Evolutionary conservation across 169 alveolate species (phyloP), one percentile per base, ranked within the genome.

Genomic region (Nephromyces sp.): DNA sequence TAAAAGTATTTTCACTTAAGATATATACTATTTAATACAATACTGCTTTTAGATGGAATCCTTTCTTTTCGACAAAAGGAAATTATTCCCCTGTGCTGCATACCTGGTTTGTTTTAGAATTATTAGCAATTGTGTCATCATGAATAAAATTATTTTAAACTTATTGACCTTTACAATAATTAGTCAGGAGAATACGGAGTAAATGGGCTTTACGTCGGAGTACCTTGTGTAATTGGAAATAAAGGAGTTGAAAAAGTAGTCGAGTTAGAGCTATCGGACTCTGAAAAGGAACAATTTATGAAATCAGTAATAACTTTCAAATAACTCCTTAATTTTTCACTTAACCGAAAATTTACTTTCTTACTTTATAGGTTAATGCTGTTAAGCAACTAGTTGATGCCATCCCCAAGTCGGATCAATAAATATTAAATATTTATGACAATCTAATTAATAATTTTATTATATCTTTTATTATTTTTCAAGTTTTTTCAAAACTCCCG

Each of bases 41-140:
- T n/a, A n/a, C n/a, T n/a, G n/a, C n/a, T n/a, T 8, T 15, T 57
- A 62, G 68, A 53, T 79, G 1, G 89, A 84, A 72, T 86, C 90
- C 5, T 84, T 82, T 29, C 64, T 86, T 52, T 79, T 79, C 33
- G 88, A 86, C 65, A 61, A 84, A 74, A 84, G 80, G 53, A 71
- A 85, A 32, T 70, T 84, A 21, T 70, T 86, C 27, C 88, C 92
- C 34, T 86, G 90, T 57, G 85, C 90, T 30, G 90, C 89, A 32
- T 82, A 80, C 81, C 74, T 83, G 52, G 82, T 75, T 32, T 52
- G 83, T 21, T 1, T n/a, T 8, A 35, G 5, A 66, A 66, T 22
- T 8, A 62, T n/a, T 24, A 15, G 66, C n/a, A 62, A 62, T 33
- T 31, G 6, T 3, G 69, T 3, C 4, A 21, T 5, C 68, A 4